phyloP scores from a whole-genome alignment of 1,284 basidiomycete species.

The Boletus sp. region DNA sequence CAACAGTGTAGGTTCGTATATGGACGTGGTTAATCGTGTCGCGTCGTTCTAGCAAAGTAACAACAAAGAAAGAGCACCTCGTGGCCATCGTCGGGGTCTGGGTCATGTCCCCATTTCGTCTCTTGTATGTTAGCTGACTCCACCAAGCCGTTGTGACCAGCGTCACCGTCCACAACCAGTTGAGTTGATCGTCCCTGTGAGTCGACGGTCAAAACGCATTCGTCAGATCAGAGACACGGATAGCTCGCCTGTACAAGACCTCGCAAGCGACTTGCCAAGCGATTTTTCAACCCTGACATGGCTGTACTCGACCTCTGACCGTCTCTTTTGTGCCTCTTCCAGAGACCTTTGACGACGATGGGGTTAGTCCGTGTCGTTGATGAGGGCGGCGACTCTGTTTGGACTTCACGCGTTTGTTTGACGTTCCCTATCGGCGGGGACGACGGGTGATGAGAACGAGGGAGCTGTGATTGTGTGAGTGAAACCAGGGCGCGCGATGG shows the following conservation, averaged over 20 bases:
- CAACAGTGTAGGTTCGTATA: not conserved
- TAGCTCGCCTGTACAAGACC: conserved; percentile 26
- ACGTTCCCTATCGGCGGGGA: conserved; percentile 3
- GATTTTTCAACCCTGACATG: conserved; percentile 4
- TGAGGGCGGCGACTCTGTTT: conserved; percentile 10
- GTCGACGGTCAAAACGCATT: conserved; percentile 5
- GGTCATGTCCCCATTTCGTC: conserved; percentile 7
- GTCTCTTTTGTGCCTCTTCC: conserved; percentile 18
- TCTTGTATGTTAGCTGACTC: not conserved
- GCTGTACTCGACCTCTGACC: conserved; percentile 8
- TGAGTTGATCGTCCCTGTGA: conserved; percentile 19
- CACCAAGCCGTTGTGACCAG: not conserved
- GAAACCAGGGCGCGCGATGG: no score
- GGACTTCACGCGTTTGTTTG: conserved; percentile 12
- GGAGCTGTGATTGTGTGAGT: conserved; percentile 22
- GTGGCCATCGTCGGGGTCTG: conserved; percentile 19
- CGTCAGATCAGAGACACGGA: not conserved
- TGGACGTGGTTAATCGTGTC: conserved; percentile 13
- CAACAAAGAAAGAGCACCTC: conserved; percentile 34
- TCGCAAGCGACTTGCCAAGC: conserved; percentile 20
- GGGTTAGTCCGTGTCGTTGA: not conserved
- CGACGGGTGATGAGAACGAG: conserved; percentile 14
- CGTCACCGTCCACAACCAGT: not conserved
- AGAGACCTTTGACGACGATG: conserved; percentile 15
- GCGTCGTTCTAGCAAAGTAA: conserved; percentile 31